A percentile compares a stretch with the other conserved stretches of the same genome.
Conservation (phyloP, 208 protist genomes). For the Leishmania aethiopica region DNA sequence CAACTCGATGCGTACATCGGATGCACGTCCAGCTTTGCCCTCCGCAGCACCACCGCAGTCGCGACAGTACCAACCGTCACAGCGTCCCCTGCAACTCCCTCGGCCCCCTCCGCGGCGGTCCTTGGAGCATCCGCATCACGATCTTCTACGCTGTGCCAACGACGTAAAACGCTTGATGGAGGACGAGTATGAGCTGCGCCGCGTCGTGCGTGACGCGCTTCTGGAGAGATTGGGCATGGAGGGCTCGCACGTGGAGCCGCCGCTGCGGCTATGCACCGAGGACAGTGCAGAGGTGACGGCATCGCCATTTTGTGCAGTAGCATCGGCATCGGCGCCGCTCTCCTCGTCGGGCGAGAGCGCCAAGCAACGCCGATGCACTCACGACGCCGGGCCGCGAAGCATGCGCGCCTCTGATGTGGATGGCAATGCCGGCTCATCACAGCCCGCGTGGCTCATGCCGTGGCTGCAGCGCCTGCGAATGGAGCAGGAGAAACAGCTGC, state of each 20-base stretch:
- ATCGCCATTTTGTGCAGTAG: neutral
- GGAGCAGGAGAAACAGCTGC: constrained; percentile 4
- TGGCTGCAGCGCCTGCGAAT: constrained; percentile 6
- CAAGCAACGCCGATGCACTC: neutral
- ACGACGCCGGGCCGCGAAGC: neutral
- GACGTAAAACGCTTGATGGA: constrained; percentile 42
- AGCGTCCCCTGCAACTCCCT: neutral
- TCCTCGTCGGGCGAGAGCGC: too few relatives aligned
- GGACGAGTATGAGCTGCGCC: constrained; percentile 30
- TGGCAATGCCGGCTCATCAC: neutral
- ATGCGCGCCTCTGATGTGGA: neutral
- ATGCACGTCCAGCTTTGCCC: neutral
- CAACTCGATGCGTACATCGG: neutral
- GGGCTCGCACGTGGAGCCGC: neutral
- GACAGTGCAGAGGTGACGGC: neutral
- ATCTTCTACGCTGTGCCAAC: constrained; percentile 32
- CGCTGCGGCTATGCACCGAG: neutral
- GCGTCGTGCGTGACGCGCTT: constrained; percentile 11
- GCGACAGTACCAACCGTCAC: too few relatives aligned
- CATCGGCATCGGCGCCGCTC: too few relatives aligned
- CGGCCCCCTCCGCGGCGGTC: neutral
- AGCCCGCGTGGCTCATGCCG: constrained; percentile 17
- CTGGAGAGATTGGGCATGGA: neutral
- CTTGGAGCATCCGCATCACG: constrained; percentile 29
- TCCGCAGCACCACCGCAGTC: neutral